Percentiles rank a stretch among this genome's conserved stretches.
Evolutionary conservation across 2,329 filamentous ascomycete genomes (phyloP).

Genomic region (Aotearoamyces nothofagi): DNA sequence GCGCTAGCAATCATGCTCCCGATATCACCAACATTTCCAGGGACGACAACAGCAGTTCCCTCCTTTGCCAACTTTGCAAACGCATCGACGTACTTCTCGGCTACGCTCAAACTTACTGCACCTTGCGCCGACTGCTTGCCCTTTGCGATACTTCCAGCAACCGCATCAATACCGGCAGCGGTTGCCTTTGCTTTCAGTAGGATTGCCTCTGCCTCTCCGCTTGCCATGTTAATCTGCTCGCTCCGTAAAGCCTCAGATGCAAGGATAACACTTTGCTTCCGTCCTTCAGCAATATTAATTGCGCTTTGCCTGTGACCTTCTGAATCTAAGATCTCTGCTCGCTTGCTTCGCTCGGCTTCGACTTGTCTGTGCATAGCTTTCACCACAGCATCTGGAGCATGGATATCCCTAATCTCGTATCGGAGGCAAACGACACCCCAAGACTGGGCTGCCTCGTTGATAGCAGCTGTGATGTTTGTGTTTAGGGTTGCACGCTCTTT

Average conservation of each 20-base stretch:
- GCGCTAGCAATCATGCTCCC: slow-evolving; percentile 94
- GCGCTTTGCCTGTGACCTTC: slow-evolving; percentile 94
- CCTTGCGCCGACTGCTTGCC: slow-evolving; percentile 65
- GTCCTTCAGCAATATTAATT: slow-evolving; percentile 97
- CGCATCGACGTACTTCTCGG: slow-evolving; percentile 95
- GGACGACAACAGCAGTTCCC: slow-evolving; percentile 88
- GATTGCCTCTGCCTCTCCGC: slow-evolving; percentile 90
- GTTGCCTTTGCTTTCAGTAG: slow-evolving; percentile 74
- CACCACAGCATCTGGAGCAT: slow-evolving; percentile 84
- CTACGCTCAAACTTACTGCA: slow-evolving; percentile 75
- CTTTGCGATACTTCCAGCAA: slow-evolving; percentile 58
- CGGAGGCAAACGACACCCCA: slow-evolving; percentile 95
- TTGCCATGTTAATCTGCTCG: slow-evolving; percentile 86
- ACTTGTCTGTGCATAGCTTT: slow-evolving; percentile 98
- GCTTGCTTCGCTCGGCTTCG: slow-evolving; percentile 91
- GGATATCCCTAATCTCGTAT: slow-evolving; percentile 97
- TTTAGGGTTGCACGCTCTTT: slow-evolving; percentile 95
- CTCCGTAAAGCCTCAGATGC: slow-evolving; percentile 82
- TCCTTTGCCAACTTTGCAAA: slow-evolving; percentile 89
- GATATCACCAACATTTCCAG: slow-evolving; percentile 93
- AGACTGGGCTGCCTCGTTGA: slow-evolving; percentile 93
- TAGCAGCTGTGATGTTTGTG: slow-evolving; percentile 95
- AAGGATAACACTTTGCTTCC: slow-evolving; percentile 92
- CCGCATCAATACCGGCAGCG: slow-evolving; percentile 73
- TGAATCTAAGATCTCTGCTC: slow-evolving; percentile 92